These are phyloP conservation scores for Aleurites moluccanus DNA, from an alignment of 441 rosid genomes.

Conservation along the genomic window DNA sequence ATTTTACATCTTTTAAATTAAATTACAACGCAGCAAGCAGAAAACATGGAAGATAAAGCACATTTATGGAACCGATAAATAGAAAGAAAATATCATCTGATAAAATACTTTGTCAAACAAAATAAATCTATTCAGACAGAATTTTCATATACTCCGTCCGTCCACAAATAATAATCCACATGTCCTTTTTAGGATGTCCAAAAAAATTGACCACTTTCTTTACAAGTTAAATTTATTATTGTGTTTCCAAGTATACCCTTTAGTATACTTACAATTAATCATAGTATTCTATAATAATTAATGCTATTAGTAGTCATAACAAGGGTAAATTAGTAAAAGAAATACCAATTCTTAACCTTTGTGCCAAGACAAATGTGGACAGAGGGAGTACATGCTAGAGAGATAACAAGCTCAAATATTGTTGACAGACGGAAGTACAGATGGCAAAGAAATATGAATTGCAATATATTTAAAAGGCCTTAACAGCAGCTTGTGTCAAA, in stretches of 20 bases:
- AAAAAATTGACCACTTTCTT: no score
- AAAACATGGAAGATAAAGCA: neutral
- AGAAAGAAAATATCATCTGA: neutral
- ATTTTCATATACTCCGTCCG: neutral
- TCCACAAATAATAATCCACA: no score
- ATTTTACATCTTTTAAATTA: neutral
- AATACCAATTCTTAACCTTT: no score
- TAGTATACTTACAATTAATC: no score
- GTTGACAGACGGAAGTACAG: neutral
- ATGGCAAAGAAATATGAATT: neutral
- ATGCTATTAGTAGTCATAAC: no score
- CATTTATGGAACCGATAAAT: neutral
- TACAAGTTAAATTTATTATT: no score
- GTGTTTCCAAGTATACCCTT: no score
- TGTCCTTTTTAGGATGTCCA: no score
- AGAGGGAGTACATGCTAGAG: neutral
- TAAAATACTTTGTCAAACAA: neutral
- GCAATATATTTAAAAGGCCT: neutral
- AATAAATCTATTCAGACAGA: neutral
- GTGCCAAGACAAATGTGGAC: no score
- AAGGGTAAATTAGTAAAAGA: no score
- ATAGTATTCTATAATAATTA: no score
- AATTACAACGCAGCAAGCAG: neutral
- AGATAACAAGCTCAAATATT: slow-evolving; percentile 7
- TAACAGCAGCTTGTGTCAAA: neutral